Evolutionary conservation across 768 basidiomycete species (phyloP), one percentile per base, ranked within the genome.

Genomic region (Calvatia gigantea): DNA sequence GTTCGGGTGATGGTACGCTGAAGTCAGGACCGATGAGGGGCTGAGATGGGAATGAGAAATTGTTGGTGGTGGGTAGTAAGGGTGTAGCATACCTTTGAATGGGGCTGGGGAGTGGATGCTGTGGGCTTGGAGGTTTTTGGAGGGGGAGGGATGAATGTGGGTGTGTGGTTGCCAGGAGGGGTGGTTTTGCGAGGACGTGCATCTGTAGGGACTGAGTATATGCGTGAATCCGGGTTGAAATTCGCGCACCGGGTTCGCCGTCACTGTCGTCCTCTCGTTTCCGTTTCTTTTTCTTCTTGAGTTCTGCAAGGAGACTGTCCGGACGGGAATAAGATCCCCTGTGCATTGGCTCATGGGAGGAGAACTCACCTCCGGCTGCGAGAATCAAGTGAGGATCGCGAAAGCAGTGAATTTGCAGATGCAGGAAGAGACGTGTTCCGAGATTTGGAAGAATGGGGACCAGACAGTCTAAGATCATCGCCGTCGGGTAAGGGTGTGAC

Each of bases 261-360:
- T 91, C 89, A 60, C 86, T 87, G n/a, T 84, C 84, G 25, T 78
- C 74, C 35, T 89, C 89, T 54, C 87, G 81, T 78, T 88, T 90
- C 69, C 90, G 87, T 66, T 91, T 92, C 73, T 89, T 90, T 75
- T 87, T 89, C 71, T 82, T 88, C 75, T 86, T 88, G 27, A 75
- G 58, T 44, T 88, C 87, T 11, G 84, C 80, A 9, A 68, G 63
- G 27, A 66, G 62, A 38, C 70, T 70, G 33, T 19, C 39, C 25
- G 23, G 37, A 41, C 29, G 52, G 43, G 44, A 57, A 42, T 27
- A 49, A 60, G 37, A 57, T 46, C 58, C 5, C 32, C 12, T 39
- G n/a, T 56, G 44, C 15, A 51, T 29, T 43, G 14, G 46, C 38
- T 15, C 29, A 15, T 4, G n/a, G 59, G 48, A 31, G 6, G 15